phyloP scores from a whole-genome alignment of 768 basidiomycete genomes.

The Boletus pseudo-olivaceus region DNA sequence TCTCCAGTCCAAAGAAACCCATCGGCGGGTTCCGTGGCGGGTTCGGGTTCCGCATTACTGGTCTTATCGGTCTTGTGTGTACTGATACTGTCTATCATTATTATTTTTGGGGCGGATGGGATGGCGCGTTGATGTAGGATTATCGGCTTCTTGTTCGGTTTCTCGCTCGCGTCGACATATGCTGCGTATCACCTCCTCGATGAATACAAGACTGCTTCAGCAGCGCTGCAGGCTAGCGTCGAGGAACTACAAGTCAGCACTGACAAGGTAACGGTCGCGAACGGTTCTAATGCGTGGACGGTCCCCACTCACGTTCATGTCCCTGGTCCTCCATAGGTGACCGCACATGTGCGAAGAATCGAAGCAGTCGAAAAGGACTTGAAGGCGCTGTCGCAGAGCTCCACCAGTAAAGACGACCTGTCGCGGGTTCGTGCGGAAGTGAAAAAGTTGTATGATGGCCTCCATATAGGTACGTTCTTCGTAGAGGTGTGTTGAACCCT shows the following conservation, averaged over 20 bases:
- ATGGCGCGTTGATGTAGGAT: conserved; percentile 44
- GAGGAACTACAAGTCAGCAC: conserved; percentile 83
- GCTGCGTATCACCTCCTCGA: conserved; percentile 87
- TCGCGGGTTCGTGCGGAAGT: conserved; percentile 71
- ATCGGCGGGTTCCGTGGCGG: conserved; percentile 71
- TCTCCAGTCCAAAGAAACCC: conserved; percentile 64
- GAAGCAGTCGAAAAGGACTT: conserved; percentile 89
- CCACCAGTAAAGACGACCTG: conserved; percentile 79
- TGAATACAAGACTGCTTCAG: conserved; percentile 86
- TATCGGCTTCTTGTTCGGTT: conserved; percentile 84
- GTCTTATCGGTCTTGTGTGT: background rate
- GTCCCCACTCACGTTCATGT: background rate
- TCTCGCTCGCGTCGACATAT: conserved; percentile 82
- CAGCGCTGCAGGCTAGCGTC: conserved; percentile 83
- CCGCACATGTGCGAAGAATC: conserved; percentile 77
- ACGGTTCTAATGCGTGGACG: background rate
- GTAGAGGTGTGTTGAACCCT: background rate
- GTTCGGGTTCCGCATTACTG: conserved; percentile 32
- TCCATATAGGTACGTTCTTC: conserved; percentile 63
- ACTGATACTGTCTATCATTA: background rate
- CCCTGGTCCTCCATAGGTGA: conserved; percentile 48
- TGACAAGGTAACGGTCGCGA: conserved; percentile 52
- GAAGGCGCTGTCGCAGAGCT: conserved; percentile 62
- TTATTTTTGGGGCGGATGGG: background rate
- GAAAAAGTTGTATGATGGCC: conserved; percentile 83